Conservation (phyloP, 2,329 filamentous ascomycete genomes). For the Paecilomyces formosus region DNA sequence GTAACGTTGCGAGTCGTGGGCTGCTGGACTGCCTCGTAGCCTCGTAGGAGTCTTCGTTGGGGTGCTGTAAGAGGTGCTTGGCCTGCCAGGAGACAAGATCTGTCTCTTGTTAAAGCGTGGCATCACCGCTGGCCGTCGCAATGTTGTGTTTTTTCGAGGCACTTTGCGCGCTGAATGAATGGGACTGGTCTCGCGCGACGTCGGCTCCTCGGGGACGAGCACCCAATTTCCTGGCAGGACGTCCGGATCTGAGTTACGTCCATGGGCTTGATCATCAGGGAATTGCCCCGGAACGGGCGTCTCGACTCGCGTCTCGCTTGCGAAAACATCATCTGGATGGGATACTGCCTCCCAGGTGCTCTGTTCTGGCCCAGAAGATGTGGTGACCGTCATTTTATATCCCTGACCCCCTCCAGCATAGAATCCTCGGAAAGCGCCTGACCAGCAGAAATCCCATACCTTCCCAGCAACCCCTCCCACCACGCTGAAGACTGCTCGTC, state of each 20-base stretch:
- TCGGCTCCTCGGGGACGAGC: conserved; percentile 42
- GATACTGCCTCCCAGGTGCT: conserved; percentile 21
- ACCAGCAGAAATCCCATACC: conserved; percentile 76
- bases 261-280: conserved; percentile 34
- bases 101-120: conserved; percentile 17
- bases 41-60: conserved; percentile 15
- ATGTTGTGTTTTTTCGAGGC: conserved; percentile 13
- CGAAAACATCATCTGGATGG: conserved; percentile 19
- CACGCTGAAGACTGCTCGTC: conserved; percentile 32
- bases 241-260: conserved; percentile 13
- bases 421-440: conserved; percentile 68
- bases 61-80: conserved; percentile 15
- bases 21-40: conserved; percentile 21
- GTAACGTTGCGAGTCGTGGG: conserved; percentile 62
- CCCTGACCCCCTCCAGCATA: conserved; percentile 73
- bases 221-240: conserved; percentile 63
- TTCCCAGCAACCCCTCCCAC: conserved; percentile 44
- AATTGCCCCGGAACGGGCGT: conserved; percentile 49
- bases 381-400: conserved; percentile 49
- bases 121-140: conserved; percentile 17
- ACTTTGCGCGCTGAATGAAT: conserved; percentile 14
- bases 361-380: conserved; percentile 12
- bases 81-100: conserved; percentile 13
- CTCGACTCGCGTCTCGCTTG: conserved; percentile 12
- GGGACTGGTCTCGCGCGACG: conserved; percentile 9